phyloP scores from a whole-genome alignment of 1,139 yeast genomes.

The Wickerhamomyces sp. region DNA sequence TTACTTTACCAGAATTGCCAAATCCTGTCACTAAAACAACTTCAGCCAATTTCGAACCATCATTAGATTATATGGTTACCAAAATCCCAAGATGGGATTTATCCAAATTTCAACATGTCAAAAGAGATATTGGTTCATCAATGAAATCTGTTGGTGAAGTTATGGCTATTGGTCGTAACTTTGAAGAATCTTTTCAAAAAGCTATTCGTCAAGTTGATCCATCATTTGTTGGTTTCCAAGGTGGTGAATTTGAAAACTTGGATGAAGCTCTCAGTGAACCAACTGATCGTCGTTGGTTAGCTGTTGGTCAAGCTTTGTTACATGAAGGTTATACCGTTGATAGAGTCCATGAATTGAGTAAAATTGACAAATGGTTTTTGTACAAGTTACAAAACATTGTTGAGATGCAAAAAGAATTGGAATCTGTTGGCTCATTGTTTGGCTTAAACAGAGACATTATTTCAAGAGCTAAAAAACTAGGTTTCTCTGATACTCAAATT shows the following conservation, averaged over 20 bases:
- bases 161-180: constrained; percentile 97
- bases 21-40: constrained; percentile 97
- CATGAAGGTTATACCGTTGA: constrained; percentile 91
- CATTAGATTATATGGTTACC: constrained; percentile 92
- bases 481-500: constrained; percentile 93
- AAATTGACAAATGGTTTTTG: constrained; percentile 95
- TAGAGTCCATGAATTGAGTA: constrained; percentile 81
- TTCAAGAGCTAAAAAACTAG: constrained; percentile 83
- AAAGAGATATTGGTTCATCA: constrained; percentile 88
- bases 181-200: constrained; percentile 97
- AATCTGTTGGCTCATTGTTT: constrained; percentile 51
- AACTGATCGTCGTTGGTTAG: constrained; percentile 96
- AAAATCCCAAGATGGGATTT: constrained; percentile 99
- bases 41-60: constrained; percentile 94
- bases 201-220: constrained; percentile 98
- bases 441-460: constrained; percentile 64
- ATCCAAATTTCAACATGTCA: constrained; percentile 90
- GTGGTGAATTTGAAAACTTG: constrained; percentile 41
- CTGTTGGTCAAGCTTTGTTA: constrained; percentile 93
- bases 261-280: constrained; percentile 74
- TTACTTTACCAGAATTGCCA: constrained; percentile 90
- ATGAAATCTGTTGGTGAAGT: constrained; percentile 99
- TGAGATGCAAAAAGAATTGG: constrained; percentile 78
- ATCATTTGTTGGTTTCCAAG: constrained; percentile 86
- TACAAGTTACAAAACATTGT: constrained; percentile 89